Evolutionary conservation across 2,329 filamentous ascomycete species (phyloP).

Genomic region (Phoma herbarum): DNA sequence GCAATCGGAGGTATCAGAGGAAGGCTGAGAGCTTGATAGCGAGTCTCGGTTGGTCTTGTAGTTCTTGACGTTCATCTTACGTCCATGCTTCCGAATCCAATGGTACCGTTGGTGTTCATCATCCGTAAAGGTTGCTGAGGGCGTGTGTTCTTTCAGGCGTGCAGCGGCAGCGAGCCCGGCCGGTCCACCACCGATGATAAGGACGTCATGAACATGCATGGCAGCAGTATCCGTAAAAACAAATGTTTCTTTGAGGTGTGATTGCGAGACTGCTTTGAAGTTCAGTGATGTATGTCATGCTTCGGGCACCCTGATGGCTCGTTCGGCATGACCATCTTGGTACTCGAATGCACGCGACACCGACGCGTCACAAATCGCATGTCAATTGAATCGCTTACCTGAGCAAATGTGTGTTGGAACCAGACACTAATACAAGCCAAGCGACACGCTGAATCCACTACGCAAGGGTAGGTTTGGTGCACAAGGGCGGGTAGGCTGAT

Average conservation of each 20-base stretch:
- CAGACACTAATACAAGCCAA: background rate
- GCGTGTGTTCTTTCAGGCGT: conserved; percentile 74
- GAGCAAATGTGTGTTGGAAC: background rate
- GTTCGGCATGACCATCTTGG: conserved; percentile 32
- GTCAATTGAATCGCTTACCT: background rate
- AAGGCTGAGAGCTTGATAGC: conserved; percentile 34
- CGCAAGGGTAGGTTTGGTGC: background rate
- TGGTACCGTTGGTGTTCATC: conserved; percentile 84
- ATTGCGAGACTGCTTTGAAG: conserved; percentile 1
- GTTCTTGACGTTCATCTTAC: conserved; percentile 66
- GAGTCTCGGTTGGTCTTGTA: conserved; percentile 54
- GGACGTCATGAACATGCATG: conserved; percentile 65
- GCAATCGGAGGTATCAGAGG: conserved; percentile 32
- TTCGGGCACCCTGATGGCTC: conserved; percentile 37
- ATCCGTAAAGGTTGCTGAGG: conserved; percentile 82
- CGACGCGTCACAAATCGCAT: background rate
- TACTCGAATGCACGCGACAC: conserved; percentile 25
- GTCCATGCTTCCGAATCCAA: conserved; percentile 74
- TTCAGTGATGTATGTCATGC: conserved; percentile 9
- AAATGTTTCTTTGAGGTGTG: background rate
- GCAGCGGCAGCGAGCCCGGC: conserved; percentile 78
- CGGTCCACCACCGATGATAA: conserved; percentile 78
- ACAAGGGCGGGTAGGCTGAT: background rate
- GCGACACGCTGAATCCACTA: background rate
- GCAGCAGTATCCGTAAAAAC: background rate